phyloP scores from a whole-genome alignment of 2,329 filamentous ascomycete species.

The Remersonia thermophila region DNA sequence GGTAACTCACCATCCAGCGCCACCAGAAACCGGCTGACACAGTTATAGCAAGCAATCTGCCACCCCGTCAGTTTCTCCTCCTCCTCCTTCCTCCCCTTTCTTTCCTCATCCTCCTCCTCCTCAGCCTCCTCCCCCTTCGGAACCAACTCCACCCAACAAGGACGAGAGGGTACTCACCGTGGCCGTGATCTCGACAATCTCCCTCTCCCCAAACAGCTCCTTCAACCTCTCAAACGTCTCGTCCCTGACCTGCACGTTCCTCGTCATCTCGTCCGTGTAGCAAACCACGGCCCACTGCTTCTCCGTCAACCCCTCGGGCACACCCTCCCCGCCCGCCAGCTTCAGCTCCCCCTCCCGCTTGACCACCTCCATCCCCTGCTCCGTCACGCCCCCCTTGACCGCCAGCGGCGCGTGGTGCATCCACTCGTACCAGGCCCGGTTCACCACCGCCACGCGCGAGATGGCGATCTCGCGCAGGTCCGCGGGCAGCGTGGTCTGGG shows the following conservation, averaged over 20 bases:
- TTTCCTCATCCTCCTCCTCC: conserved; percentile 1
- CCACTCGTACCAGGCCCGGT: conserved; percentile 80
- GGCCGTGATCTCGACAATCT: conserved; percentile 70
- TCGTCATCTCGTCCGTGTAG: conserved; percentile 78
- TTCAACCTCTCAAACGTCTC: conserved; percentile 53
- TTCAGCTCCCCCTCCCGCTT: conserved; percentile 22
- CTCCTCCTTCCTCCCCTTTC: neutral
- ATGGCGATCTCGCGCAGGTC: conserved; percentile 67
- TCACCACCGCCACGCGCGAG: conserved; percentile 67
- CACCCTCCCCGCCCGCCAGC: conserved; percentile 19
- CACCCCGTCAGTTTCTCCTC: conserved; percentile 1
- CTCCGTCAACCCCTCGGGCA: conserved; percentile 38
- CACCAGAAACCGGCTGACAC: conserved; percentile 72
- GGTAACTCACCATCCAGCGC: conserved; percentile 56
- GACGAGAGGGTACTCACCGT: conserved; percentile 41
- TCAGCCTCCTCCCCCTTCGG: neutral
- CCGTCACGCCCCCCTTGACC: conserved; percentile 42
- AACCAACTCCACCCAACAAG: neutral
- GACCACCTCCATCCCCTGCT: conserved; percentile 35
- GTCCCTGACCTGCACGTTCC: conserved; percentile 56
- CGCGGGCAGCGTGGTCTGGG: conserved; percentile 35
- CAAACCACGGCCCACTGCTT: conserved; percentile 56
- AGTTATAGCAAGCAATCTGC: conserved; percentile 64
- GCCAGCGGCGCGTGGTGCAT: conserved; percentile 61
- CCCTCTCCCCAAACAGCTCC: conserved; percentile 50